Conservation (phyloP, 345 rosid species). For the Citrus reticulata region DNA sequence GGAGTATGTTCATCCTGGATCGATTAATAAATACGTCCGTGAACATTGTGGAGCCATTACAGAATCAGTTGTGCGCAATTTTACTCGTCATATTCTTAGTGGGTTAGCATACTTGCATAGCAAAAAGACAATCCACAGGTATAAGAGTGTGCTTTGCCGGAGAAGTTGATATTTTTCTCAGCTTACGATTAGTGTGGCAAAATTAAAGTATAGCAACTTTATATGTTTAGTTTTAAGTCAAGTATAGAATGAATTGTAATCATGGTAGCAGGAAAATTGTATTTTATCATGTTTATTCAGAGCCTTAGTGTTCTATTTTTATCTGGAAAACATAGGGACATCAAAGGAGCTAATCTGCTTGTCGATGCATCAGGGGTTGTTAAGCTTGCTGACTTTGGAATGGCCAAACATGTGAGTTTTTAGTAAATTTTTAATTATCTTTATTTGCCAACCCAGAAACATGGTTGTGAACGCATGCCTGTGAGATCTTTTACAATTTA, state of each 20-base stretch:
- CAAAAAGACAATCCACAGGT: constrained; percentile 94
- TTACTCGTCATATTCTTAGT: constrained; percentile 89
- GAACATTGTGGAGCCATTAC: constrained; percentile 95
- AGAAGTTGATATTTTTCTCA: not conserved
- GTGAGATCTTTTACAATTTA: not conserved
- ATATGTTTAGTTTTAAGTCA: not conserved
- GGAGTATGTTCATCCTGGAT: constrained; percentile 97
- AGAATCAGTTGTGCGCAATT: constrained; percentile 82
- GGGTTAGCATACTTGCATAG: constrained; percentile 89
- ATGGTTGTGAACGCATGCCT: not conserved
- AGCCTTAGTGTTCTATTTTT: constrained; percentile 14
- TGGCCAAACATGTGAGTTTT: constrained; percentile 90
- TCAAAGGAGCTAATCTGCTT: constrained; percentile 97
- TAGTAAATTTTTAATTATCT: not conserved
- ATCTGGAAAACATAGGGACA: constrained; percentile 57
- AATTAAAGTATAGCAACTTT: not conserved
- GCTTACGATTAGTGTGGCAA: not conserved
- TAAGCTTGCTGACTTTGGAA: constrained; percentile 97
- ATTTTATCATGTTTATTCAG: constrained; percentile 2
- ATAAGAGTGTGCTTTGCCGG: constrained; percentile 1
- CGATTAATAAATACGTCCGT: constrained; percentile 75
- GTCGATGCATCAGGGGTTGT: constrained; percentile 95
- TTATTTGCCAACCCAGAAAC: not conserved
- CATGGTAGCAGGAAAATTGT: not conserved
- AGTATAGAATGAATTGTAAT: constrained; percentile 1